Percentiles rank a stretch among this genome's conserved stretches.
Evolutionary conservation across 441 rosid species (phyloP).

Genomic region (Gossypium lobatum): DNA sequence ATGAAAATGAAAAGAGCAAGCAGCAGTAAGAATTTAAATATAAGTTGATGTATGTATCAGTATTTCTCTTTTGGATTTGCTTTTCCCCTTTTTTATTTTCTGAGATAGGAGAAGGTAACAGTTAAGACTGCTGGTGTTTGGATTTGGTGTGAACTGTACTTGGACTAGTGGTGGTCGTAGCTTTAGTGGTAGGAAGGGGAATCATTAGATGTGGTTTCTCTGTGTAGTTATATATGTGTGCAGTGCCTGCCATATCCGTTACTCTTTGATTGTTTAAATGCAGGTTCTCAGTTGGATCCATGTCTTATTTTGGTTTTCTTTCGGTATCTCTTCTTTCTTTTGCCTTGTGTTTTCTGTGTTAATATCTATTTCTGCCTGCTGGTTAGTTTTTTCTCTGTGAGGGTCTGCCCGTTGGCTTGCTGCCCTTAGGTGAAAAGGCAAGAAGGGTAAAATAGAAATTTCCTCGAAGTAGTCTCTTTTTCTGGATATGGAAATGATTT

Average conservation of each 20-base stretch:
- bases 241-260: conserved; percentile 21
- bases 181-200: conserved; percentile 22
- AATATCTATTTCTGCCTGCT: background rate
- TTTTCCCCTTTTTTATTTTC: conserved; percentile 20
- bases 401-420: background rate
- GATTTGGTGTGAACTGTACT: conserved; percentile 30
- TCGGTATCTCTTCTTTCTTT: background rate
- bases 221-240: conserved; percentile 25
- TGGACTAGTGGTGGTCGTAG: conserved; percentile 25
- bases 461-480: background rate
- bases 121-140: conserved; percentile 33
- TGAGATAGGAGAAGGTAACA: conserved; percentile 35
- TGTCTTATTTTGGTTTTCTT: background rate
- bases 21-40: conserved; percentile 29
- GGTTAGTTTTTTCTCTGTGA: background rate
- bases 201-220: conserved; percentile 21
- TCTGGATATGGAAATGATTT: background rate
- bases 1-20: conserved; percentile 21
- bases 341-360: background rate
- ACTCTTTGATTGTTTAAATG: conserved; percentile 26
- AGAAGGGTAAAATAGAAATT: background rate
- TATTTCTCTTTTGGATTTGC: conserved; percentile 2
- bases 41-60: conserved; percentile 56
- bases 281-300: conserved; percentile 20
- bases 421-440: background rate